phyloP scores from a whole-genome alignment of 768 basidiomycete genomes.

The Piloderma croceum region DNA sequence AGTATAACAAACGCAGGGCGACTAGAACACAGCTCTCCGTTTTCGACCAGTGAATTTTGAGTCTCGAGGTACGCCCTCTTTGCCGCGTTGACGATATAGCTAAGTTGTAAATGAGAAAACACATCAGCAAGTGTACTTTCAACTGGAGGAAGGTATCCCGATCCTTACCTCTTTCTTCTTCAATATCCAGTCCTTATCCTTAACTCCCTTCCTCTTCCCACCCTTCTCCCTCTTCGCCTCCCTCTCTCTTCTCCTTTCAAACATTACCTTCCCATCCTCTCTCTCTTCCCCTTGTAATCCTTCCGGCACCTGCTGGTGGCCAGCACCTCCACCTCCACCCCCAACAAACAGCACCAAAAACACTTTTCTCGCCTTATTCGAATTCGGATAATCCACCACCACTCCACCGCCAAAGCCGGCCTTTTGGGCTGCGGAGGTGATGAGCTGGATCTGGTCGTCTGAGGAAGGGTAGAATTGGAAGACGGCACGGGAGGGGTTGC shows the following conservation, averaged over 20 bases:
- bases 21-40: slow-evolving; percentile 71
- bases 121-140: slow-evolving; percentile 4
- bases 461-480: slow-evolving; percentile 96
- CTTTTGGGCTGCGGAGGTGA: slow-evolving; percentile 86
- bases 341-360: slow-evolving; percentile 93
- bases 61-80: slow-evolving; percentile 77
- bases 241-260: slow-evolving; percentile 75
- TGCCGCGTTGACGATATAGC: slow-evolving; percentile 82
- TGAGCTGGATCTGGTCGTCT: slow-evolving; percentile 94
- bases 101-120: slow-evolving; percentile 30
- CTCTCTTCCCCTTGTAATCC: slow-evolving; percentile 66
- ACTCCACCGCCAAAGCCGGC: slow-evolving; percentile 97
- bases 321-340: slow-evolving; percentile 52
- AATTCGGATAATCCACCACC: slow-evolving; percentile 96
- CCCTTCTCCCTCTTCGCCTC: slow-evolving; percentile 50
- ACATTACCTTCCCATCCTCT: slow-evolving; percentile 54
- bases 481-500: slow-evolving; percentile 80
- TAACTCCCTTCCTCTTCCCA: slow-evolving; percentile 66
- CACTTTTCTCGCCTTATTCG: slow-evolving; percentile 91
- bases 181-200: slow-evolving; percentile 88
- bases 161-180: slow-evolving; percentile 95
- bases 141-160: slow-evolving; percentile 14
- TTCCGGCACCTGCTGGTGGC: slow-evolving; percentile 61
- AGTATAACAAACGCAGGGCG: no score
- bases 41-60: slow-evolving; percentile 93